Evolutionary conservation across 306 rosid species (phyloP).

Genomic region (Rosa persica): DNA sequence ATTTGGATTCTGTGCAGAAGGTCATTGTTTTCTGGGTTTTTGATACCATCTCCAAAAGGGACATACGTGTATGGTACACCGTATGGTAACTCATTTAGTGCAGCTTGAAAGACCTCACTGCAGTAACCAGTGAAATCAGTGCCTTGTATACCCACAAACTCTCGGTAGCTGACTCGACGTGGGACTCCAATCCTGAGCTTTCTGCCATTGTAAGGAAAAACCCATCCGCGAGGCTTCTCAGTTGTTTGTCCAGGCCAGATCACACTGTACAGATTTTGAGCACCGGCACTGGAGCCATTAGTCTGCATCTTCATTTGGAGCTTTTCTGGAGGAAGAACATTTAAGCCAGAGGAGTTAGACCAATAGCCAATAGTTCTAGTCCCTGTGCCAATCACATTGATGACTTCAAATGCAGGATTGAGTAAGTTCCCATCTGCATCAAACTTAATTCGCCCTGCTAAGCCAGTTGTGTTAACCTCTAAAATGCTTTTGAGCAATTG

Average conservation of each 20-base stretch:
- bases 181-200: constrained; percentile 28
- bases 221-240: constrained; percentile 34
- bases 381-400: constrained; percentile 35
- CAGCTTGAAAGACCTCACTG: constrained; percentile 40
- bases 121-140: constrained; percentile 26
- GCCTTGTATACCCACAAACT: constrained; percentile 25
- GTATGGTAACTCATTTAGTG: constrained; percentile 25
- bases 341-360: constrained; percentile 27
- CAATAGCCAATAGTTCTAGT: constrained; percentile 24
- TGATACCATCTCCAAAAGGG: constrained; percentile 34
- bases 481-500: constrained; percentile 15
- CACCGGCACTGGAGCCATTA: background rate
- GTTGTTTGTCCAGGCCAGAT: constrained; percentile 32
- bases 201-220: constrained; percentile 24
- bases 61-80: constrained; percentile 27
- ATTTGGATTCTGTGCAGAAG: constrained; percentile 24
- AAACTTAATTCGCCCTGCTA: constrained; percentile 24
- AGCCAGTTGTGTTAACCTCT: constrained; percentile 16
- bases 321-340: constrained; percentile 13
- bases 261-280: constrained; percentile 22
- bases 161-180: background rate
- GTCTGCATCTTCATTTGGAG: background rate
- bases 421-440: constrained; percentile 17
- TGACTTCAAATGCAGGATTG: constrained; percentile 28
- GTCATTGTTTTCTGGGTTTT: constrained; percentile 10